These are phyloP conservation scores for Pichia sp. DNA, from an alignment of 1,139 yeast genomes.

Conservation along the genomic window DNA sequence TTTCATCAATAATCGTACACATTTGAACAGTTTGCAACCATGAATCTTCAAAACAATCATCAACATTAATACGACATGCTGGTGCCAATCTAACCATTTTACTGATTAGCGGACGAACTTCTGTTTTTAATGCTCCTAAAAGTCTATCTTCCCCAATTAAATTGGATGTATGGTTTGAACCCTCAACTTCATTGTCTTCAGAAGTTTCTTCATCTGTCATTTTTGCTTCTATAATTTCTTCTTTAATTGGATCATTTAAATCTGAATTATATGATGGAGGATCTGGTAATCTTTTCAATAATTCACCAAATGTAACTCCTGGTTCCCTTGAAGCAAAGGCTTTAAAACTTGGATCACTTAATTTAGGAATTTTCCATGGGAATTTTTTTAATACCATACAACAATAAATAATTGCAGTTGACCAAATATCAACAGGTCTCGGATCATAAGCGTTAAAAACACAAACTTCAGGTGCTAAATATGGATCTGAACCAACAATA, in stretches of 20 bases:
- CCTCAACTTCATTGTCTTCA: constrained; percentile 4
- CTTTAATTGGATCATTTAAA: constrained; percentile 7
- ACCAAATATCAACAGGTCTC: constrained; percentile 92
- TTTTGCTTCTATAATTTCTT: constrained; percentile 6
- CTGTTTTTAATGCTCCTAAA: constrained; percentile 62
- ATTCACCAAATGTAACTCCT: constrained; percentile 32
- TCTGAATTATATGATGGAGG: constrained; percentile 27
- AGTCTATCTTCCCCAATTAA: constrained; percentile 68
- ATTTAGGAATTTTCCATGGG: constrained; percentile 95
- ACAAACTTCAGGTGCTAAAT: constrained; percentile 93
- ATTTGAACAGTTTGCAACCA: constrained; percentile 65
- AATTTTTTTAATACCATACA: constrained; percentile 92
- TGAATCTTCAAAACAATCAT: constrained; percentile 71
- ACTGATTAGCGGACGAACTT: constrained; percentile 58
- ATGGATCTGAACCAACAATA: constrained; percentile 96
- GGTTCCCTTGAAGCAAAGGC: constrained; percentile 50
- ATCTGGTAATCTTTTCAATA: constrained; percentile 30
- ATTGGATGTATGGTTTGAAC: constrained; percentile 43
- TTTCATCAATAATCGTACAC: constrained; percentile 53
- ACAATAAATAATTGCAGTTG: constrained; percentile 89
- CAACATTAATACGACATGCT: constrained; percentile 78
- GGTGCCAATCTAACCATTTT: constrained; percentile 80
- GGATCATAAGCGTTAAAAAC: constrained; percentile 76
- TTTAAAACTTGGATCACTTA: constrained; percentile 80
- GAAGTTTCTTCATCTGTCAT: neutral